phyloP scores from a whole-genome alignment of 352 stramenopile species.

The Phytophthora citricola region DNA sequence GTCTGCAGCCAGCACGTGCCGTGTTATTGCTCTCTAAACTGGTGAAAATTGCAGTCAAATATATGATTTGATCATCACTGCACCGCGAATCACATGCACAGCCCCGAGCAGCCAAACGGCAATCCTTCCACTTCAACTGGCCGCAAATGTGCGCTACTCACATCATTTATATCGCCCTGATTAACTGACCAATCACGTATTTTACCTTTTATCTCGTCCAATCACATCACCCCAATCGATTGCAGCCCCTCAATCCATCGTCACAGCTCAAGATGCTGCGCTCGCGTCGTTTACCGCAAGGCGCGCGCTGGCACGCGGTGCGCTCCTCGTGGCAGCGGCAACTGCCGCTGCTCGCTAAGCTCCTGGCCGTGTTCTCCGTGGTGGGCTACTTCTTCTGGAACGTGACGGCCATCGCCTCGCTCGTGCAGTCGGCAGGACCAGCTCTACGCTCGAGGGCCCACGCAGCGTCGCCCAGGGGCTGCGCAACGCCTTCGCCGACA shows the following conservation, averaged over 20 bases:
- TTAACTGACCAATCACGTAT: constrained; percentile 1
- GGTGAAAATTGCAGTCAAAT: too few relatives aligned
- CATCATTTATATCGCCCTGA: neutral
- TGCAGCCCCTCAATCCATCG: neutral
- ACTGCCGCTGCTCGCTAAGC: constrained; percentile 36
- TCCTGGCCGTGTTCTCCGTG: constrained; percentile 33
- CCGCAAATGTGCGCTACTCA: neutral
- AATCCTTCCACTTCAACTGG: neutral
- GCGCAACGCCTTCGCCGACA: constrained; percentile 13
- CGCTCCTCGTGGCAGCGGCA: constrained; percentile 26
- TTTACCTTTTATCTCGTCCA: neutral
- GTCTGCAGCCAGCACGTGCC: too few relatives aligned
- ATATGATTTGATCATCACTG: too few relatives aligned
- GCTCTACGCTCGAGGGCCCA: constrained; percentile 19
- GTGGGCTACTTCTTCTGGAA: constrained; percentile 65
- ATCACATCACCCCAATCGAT: constrained; percentile 1
- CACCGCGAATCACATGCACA: too few relatives aligned
- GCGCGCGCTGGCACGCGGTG: constrained; percentile 33
- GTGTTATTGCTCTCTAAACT: too few relatives aligned
- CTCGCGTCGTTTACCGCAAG: constrained; percentile 23
- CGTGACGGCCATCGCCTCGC: constrained; percentile 46
- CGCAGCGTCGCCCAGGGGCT: constrained; percentile 12
- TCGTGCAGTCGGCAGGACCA: constrained; percentile 25
- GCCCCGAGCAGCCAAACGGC: too few relatives aligned
- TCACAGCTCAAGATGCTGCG: constrained; percentile 26